These are phyloP conservation scores for Brassica cretica DNA, from an alignment of 345 rosid genomes.

Conservation along the genomic window DNA sequence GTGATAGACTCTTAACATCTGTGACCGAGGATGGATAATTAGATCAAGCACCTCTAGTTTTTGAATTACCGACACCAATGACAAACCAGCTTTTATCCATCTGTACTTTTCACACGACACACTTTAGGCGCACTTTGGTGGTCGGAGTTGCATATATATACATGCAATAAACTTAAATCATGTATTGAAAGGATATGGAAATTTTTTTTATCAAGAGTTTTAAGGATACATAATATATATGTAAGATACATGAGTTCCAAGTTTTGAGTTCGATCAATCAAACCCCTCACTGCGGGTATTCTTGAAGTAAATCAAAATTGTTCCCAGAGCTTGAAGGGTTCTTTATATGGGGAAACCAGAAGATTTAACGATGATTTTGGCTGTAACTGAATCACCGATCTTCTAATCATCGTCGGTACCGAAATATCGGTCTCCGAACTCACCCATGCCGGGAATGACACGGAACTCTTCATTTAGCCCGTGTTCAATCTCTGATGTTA, in stretches of 20 bases:
- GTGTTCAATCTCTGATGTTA: conserved; percentile 84
- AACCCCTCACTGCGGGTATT: conserved; percentile 13
- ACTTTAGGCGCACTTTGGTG: background rate
- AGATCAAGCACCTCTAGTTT: background rate
- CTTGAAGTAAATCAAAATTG: conserved; percentile 27
- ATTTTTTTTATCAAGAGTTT: background rate
- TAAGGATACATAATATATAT: conserved; percentile 25
- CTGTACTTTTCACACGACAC: background rate
- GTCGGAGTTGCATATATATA: background rate
- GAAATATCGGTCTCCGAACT: conserved; percentile 91
- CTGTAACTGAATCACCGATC: conserved; percentile 17
- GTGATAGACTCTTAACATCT: background rate
- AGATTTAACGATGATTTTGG: background rate
- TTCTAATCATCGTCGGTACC: conserved; percentile 83
- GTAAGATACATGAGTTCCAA: conserved; percentile 22
- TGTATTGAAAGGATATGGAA: background rate
- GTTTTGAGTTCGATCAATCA: conserved; percentile 17
- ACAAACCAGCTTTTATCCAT: background rate
- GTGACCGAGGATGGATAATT: background rate
- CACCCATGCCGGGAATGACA: conserved; percentile 93
- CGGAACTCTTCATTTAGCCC: conserved; percentile 84
- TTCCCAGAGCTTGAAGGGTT: conserved; percentile 18
- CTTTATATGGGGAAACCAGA: conserved; percentile 9
- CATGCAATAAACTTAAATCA: conserved; percentile 12
- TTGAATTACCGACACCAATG: background rate